phyloP scores from a whole-genome alignment of 2,329 filamentous ascomycete genomes.

The Claviceps pazoutovae region DNA sequence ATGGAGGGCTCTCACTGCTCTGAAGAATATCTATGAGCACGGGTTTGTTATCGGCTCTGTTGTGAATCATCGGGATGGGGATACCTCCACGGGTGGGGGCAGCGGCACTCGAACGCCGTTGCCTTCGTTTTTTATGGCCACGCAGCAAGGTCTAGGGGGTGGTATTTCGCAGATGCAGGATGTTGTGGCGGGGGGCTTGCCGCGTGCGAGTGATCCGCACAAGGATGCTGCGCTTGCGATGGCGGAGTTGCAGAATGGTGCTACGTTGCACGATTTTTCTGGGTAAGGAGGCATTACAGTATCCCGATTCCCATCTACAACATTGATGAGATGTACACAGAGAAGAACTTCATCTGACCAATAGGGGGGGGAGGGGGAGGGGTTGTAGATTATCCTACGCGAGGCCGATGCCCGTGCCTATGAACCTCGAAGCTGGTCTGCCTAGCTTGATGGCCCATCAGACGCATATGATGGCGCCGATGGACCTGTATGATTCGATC shows the following conservation, averaged over 20 bases:
- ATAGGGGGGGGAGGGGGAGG: too few species aligned
- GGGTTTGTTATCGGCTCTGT: constrained; percentile 39
- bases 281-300: constrained; percentile 16
- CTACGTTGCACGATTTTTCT: constrained; percentile 30
- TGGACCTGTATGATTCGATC: constrained; percentile 55
- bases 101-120: constrained; percentile 33
- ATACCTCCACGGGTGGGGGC: constrained; percentile 26
- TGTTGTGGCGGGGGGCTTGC: constrained; percentile 10
- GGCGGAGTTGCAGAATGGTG: constrained; percentile 50
- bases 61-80: constrained; percentile 33
- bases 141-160: constrained; percentile 9
- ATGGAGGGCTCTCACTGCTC: constrained; percentile 43
- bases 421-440: constrained; percentile 31
- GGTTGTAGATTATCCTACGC: constrained; percentile 21
- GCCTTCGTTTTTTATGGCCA: constrained; percentile 12
- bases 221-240: constrained; percentile 50
- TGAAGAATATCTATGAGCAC: constrained; percentile 54
- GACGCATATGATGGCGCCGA: constrained; percentile 46
- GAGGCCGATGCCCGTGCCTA: constrained; percentile 24
- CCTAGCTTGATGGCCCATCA: constrained; percentile 40
- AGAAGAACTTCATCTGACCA: too few species aligned
- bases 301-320: not conserved
- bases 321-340: not conserved
- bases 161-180: constrained; percentile 14
- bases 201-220: constrained; percentile 32